Conservation (phyloP, 73 alveolate genomes). For the Tetrahymena thermophila region DNA sequence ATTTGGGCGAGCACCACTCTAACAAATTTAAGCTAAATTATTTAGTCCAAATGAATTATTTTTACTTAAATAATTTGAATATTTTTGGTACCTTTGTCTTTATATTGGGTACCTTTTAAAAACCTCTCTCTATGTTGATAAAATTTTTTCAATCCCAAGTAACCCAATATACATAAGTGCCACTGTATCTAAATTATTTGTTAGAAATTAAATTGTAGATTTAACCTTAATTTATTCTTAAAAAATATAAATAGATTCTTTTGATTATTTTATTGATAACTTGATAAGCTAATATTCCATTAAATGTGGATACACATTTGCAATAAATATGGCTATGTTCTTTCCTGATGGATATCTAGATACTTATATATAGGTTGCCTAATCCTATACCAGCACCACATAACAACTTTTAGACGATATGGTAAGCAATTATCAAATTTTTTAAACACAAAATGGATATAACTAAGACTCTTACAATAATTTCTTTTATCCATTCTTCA, state of each 20-base stretch:
- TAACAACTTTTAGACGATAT: background rate
- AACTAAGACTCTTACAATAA: background rate
- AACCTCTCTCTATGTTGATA: too few species aligned
- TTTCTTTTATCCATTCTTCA: background rate
- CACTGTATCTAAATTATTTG: too few species aligned
- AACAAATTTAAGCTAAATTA: too few species aligned
- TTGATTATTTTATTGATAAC: background rate
- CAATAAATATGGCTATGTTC: background rate
- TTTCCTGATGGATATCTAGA: background rate
- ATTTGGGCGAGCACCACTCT: too few species aligned
- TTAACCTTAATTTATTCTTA: background rate
- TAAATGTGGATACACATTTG: background rate
- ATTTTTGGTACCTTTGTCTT: too few species aligned
- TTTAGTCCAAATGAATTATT: too few species aligned
- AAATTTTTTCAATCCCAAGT: too few species aligned
- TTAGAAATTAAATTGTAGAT: too few species aligned
- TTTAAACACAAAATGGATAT: background rate
- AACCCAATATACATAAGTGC: too few species aligned
- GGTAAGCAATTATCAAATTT: background rate
- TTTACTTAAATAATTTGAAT: too few species aligned
- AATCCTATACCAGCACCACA: background rate
- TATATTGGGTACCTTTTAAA: too few species aligned
- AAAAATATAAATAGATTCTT: background rate
- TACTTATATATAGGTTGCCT: background rate
- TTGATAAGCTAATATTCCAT: background rate